Conservation (phyloP, 495 filamentous ascomycete genomes). For the Sordaria brevicollis region DNA sequence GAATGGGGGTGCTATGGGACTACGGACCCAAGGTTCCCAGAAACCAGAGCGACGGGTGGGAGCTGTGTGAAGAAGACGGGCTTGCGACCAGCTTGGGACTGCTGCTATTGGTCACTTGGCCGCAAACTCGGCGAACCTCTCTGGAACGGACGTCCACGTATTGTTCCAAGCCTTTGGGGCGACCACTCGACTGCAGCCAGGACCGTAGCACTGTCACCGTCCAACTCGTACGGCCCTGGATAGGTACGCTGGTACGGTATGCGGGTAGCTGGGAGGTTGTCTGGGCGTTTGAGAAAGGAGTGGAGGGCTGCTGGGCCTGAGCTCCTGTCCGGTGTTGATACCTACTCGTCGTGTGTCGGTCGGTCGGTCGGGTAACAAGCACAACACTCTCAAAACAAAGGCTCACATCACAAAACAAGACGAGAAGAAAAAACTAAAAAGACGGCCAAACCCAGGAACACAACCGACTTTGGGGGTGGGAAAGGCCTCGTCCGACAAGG, state of each 20-base stretch:
- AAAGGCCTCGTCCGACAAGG: neutral
- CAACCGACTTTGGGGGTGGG: neutral
- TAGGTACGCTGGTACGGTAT: neutral
- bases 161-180: conserved; percentile 2
- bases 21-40: conserved; percentile 17
- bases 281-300: neutral
- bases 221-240: neutral
- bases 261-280: neutral
- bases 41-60: conserved; percentile 24
- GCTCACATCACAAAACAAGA: neutral
- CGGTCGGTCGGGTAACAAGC: neutral
- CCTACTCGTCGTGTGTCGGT: neutral
- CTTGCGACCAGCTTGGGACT: conserved; percentile 5
- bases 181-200: conserved; percentile 21
- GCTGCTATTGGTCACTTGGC: conserved; percentile 17
- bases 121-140: neutral
- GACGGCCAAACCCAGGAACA: neutral
- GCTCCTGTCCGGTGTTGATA: neutral
- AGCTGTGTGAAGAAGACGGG: conserved; percentile 9
- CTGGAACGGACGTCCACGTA: neutral
- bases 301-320: neutral
- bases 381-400: neutral
- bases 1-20: conserved; percentile 2
- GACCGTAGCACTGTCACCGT: conserved; percentile 1
- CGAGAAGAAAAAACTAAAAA: neutral